These are phyloP conservation scores for Cydonia oblonga DNA, from an alignment of 331 rosid genomes.

Conservation along the genomic window DNA sequence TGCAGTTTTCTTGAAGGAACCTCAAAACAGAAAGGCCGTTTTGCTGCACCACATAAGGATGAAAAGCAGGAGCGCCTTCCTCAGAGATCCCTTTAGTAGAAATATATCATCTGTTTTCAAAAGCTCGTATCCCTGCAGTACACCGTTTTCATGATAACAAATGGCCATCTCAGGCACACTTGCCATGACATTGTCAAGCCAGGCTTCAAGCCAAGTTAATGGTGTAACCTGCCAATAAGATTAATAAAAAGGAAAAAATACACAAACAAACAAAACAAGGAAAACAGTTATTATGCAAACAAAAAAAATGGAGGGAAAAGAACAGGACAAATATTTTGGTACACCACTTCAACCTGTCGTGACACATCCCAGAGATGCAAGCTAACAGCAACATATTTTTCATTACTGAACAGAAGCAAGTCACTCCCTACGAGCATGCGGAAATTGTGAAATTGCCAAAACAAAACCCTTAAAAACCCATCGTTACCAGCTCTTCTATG, in stretches of 20 bases:
- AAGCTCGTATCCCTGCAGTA: conserved; percentile 93
- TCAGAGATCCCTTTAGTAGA: conserved; percentile 81
- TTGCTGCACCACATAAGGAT: conserved; percentile 89
- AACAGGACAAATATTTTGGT: neutral
- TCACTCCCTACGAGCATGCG: conserved; percentile 97
- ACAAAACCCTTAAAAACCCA: conserved; percentile 65
- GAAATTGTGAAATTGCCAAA: conserved; percentile 95
- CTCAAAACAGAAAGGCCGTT: conserved; percentile 95
- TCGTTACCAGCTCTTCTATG: conserved; percentile 63
- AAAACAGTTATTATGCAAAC: neutral
- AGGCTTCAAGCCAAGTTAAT: conserved; percentile 95
- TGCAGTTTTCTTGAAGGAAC: conserved; percentile 94
- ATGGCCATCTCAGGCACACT: conserved; percentile 97
- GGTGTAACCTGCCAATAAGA: conserved; percentile 61
- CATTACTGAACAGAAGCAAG: conserved; percentile 82
- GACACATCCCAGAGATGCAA: conserved; percentile 95
- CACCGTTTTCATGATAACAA: conserved; percentile 88
- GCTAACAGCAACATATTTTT: conserved; percentile 92
- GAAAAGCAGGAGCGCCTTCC: conserved; percentile 91
- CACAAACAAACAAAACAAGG: neutral
- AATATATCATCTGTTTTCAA: conserved; percentile 86
- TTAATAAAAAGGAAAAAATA: neutral
- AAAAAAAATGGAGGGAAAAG: neutral
- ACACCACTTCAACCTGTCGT: conserved; percentile 45
- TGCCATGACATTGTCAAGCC: conserved; percentile 99